Conservation (phyloP, 202 grass and related monocot species). For the Panicum hallii region DNA sequence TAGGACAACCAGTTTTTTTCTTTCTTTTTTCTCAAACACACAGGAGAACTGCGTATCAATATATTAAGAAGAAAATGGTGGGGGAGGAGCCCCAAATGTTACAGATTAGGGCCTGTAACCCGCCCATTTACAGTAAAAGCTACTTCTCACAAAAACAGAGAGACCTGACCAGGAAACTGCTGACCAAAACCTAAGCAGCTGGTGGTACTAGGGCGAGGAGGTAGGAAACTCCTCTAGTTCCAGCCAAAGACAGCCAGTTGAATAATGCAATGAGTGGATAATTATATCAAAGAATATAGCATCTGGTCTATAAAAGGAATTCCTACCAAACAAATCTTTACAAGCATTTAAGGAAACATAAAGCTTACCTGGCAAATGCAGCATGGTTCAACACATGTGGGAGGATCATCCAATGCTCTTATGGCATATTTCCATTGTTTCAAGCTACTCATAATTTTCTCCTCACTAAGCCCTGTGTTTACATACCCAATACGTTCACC, state of each 20-base stretch:
- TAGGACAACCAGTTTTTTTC: not conserved
- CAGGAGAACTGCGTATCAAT: too few species aligned
- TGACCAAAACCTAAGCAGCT: too few species aligned
- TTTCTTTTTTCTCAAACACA: too few species aligned
- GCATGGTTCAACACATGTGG: conserved; percentile 60
- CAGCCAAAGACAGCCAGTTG: not conserved
- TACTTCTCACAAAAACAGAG: too few species aligned
- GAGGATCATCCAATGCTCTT: conserved; percentile 48
- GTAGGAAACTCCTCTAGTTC: too few species aligned
- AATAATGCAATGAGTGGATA: not conserved
- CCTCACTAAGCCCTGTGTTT: conserved; percentile 71
- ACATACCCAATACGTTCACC: conserved; percentile 79
- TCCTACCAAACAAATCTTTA: not conserved
- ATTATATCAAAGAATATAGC: not conserved
- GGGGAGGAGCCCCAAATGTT: too few species aligned
- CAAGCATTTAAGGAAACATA: not conserved
- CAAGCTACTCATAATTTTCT: conserved; percentile 55
- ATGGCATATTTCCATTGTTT: conserved; percentile 56
- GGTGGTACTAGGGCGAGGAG: too few species aligned
- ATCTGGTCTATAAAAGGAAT: not conserved
- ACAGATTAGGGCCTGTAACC: too few species aligned
- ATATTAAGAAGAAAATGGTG: too few species aligned
- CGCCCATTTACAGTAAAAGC: too few species aligned
- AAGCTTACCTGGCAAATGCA: conserved; percentile 73
- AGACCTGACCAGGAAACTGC: too few species aligned